These are phyloP conservation scores for Fusarium subglutinans DNA, from an alignment of 2,329 filamentous ascomycete genomes.

Conservation along the genomic window DNA sequence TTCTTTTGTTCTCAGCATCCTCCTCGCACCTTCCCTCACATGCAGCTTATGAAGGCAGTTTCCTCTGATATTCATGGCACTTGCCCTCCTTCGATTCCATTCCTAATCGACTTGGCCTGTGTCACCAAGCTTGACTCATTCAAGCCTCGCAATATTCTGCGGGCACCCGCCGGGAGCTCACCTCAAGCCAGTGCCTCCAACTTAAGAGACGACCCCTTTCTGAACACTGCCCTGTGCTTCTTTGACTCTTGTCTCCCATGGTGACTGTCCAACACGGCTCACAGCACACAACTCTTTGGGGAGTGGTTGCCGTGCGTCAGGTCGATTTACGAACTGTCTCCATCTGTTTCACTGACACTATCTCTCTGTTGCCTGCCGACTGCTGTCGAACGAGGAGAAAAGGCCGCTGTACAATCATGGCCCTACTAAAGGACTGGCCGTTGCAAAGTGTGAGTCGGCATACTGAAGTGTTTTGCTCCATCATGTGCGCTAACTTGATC, in stretches of 20 bases:
- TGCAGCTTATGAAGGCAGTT: neutral
- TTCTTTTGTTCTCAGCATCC: neutral
- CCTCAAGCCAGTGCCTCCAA: neutral
- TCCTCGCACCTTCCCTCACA: neutral
- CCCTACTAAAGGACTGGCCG: constrained; percentile 59
- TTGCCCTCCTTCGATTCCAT: neutral
- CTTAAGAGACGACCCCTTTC: neutral
- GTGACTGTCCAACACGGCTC: neutral
- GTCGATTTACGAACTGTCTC: neutral
- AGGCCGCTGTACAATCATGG: constrained; percentile 49
- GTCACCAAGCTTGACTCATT: neutral
- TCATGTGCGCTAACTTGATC: neutral
- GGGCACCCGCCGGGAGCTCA: constrained; percentile 12
- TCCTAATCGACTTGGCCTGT: neutral
- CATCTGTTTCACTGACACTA: neutral
- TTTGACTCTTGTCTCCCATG: neutral
- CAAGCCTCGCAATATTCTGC: constrained; percentile 10
- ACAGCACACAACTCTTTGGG: neutral
- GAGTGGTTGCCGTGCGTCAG: neutral
- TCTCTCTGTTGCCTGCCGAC: neutral
- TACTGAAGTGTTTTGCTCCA: neutral
- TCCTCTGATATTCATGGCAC: neutral
- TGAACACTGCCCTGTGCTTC: neutral
- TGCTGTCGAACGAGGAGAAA: neutral
- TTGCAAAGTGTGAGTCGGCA: constrained; percentile 51